Base-by-base conservation (phyloP, 1,139 yeast species). In the Geotrichum candidum region DNA sequence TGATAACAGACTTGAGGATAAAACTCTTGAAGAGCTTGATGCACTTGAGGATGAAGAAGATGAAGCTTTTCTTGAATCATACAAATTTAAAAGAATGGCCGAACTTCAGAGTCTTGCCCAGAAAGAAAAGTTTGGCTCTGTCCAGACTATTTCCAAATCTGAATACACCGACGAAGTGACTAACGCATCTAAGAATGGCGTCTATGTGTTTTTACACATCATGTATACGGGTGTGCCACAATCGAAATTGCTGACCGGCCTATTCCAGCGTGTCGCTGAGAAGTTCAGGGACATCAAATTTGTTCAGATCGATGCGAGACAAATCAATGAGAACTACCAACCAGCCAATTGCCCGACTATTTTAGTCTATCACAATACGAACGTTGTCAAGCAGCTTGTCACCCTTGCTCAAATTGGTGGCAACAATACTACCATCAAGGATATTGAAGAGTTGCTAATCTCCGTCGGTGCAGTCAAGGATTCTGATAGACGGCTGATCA, bases 291-390 rank as follows among this genome's bases (percentile, higher is more conserved):
- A 94, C 69, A 76, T 94, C 69, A 94, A 94, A 75, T 87, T 94
- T 71, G 94, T 92, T 54, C 97, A 94, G 68, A 94, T 94, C 58
- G 88, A 90, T 15, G 97, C 90, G 25, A 81, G 84, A 65, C 84
- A 97, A 73, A 96, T 97, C 63, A 88, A 92, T 66, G 98, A 92
- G 70, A 85, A 87, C 71, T 94, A 92, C 73, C 97, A 98, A 0
- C 92, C 90, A 38, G 74, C 82, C 51, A 92, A 90, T 75, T 88
- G 96, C 69, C 99, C 99, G 1, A 95, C 99, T 0, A 77, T 94
- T 25, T 80, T 94, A 56, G 82, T 95, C 1, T 94, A 94, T 73
- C 83, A 83, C 69, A 83, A 89, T 62, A 86, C 86, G 25, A 84
- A 89, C 65, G 94, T 92, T 9, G 76, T 86, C 35, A 88, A 86